These are phyloP conservation scores for Syzygium aromaticum DNA, from an alignment of 345 rosid genomes.

Conservation along the genomic window DNA sequence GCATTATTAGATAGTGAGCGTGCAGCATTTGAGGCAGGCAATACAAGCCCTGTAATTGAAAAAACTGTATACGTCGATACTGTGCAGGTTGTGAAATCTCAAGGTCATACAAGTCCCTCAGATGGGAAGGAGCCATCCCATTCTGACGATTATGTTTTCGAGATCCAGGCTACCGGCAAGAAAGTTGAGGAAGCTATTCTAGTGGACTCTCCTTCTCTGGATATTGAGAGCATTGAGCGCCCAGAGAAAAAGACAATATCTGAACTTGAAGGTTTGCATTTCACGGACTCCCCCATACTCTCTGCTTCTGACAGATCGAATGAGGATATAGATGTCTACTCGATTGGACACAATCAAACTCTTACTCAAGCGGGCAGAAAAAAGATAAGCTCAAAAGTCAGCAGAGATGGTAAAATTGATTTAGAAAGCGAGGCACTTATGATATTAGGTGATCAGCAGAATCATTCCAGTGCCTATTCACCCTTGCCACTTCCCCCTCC, in stretches of 20 bases:
- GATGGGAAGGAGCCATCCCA: constrained; percentile 6
- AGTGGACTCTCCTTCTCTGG: constrained; percentile 15
- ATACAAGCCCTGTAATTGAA: constrained; percentile 38
- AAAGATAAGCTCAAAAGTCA: constrained; percentile 9
- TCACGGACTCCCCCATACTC: constrained; percentile 7
- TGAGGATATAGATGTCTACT: not conserved
- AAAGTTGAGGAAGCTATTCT: constrained; percentile 20
- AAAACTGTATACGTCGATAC: constrained; percentile 75
- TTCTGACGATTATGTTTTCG: constrained; percentile 2
- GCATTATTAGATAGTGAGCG: constrained; percentile 52
- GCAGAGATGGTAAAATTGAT: constrained; percentile 20
- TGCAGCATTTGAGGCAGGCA: constrained; percentile 26
- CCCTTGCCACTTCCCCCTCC: constrained; percentile 51
- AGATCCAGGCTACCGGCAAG: constrained; percentile 3
- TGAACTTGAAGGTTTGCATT: constrained; percentile 7
- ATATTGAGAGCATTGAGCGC: constrained; percentile 6
- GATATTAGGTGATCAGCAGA: constrained; percentile 17
- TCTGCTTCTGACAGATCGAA: not conserved
- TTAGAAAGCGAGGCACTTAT: constrained; percentile 15
- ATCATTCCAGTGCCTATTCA: constrained; percentile 5
- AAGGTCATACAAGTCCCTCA: constrained; percentile 4
- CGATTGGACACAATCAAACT: not conserved
- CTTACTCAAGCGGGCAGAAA: not conserved
- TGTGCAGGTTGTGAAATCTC: constrained; percentile 27
- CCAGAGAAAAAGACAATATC: constrained; percentile 2